These are phyloP conservation scores for Kewa caespitosa DNA, from an alignment of 179 eudicot species.

Conservation along the genomic window DNA sequence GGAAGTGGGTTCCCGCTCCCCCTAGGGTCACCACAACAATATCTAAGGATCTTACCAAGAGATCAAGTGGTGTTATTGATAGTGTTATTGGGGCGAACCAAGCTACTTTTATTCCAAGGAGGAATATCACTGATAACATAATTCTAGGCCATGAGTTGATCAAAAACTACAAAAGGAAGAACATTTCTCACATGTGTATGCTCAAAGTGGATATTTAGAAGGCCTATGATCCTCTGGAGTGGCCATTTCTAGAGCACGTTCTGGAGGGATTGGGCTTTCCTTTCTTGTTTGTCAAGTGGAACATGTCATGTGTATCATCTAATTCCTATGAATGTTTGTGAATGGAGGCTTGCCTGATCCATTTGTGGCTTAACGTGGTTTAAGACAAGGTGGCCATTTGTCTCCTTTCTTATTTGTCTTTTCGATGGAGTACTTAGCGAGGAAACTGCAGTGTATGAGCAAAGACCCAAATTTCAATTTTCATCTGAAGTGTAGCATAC, in stretches of 20 bases:
- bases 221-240: not conserved
- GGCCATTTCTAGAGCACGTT: not conserved
- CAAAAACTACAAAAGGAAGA: not conserved
- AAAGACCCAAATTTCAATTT: not conserved
- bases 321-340: too few species aligned
- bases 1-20: too few species aligned
- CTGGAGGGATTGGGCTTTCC: not conserved
- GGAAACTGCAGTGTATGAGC: not conserved
- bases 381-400: not conserved
- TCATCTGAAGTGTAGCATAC: too few species aligned
- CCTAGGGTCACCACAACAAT: too few species aligned
- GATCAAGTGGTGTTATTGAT: not conserved
- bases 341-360: not conserved
- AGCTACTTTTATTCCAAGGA: not conserved
- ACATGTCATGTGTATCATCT: not conserved
- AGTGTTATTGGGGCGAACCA: not conserved
- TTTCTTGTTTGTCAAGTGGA: not conserved
- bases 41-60: not conserved
- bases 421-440: not conserved
- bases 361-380: not conserved
- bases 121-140: not conserved
- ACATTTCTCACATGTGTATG: not conserved
- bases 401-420: not conserved
- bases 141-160: not conserved
- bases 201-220: not conserved